A percentile compares a stretch with the other conserved stretches of the same genome.
phyloP scores from a whole-genome alignment of 177 flowering plant species.

The Vitis hybrid region DNA sequence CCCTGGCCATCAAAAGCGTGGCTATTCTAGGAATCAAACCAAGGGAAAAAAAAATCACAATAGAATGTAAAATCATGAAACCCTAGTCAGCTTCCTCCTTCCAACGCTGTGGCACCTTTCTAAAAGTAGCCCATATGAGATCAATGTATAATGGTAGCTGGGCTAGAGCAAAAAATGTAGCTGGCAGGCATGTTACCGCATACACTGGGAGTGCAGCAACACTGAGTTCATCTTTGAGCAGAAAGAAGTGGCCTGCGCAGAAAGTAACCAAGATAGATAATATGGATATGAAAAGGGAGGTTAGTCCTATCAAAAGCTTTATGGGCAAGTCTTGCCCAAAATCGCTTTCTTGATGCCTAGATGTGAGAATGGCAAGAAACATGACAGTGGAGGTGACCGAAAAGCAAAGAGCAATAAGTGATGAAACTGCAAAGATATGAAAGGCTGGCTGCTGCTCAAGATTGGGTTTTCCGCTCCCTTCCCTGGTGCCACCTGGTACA shows the following conservation, averaged over 20 bases:
- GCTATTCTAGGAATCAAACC: too few species aligned
- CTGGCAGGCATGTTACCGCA: constrained; percentile 27
- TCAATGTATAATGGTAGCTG: constrained; percentile 33
- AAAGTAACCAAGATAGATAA: constrained; percentile 38
- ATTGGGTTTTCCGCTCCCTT: constrained; percentile 19
- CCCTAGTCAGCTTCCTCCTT: neutral
- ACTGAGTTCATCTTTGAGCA: constrained; percentile 29
- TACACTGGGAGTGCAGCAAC: constrained; percentile 33
- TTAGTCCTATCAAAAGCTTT: constrained; percentile 32
- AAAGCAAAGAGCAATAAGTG: constrained; percentile 39
- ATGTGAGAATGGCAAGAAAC: constrained; percentile 47
- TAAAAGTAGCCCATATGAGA: constrained; percentile 20
- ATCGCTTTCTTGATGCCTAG: constrained; percentile 33
- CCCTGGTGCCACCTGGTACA: constrained; percentile 32
- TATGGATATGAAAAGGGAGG: constrained; percentile 38
- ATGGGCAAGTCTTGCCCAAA: constrained; percentile 28
- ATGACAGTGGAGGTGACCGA: constrained; percentile 37
- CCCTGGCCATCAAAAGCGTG: too few species aligned
- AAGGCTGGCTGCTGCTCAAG: constrained; percentile 31
- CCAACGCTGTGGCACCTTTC: constrained; percentile 25
- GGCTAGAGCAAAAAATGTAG: constrained; percentile 20
- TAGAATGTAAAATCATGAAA: too few species aligned
- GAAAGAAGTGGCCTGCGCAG: constrained; percentile 44
- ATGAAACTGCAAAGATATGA: constrained; percentile 32
- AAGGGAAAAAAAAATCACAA: too few species aligned